Evolutionary conservation across 2,329 filamentous ascomycete species (phyloP).

Genomic region (Chaetothyriales sp.): DNA sequence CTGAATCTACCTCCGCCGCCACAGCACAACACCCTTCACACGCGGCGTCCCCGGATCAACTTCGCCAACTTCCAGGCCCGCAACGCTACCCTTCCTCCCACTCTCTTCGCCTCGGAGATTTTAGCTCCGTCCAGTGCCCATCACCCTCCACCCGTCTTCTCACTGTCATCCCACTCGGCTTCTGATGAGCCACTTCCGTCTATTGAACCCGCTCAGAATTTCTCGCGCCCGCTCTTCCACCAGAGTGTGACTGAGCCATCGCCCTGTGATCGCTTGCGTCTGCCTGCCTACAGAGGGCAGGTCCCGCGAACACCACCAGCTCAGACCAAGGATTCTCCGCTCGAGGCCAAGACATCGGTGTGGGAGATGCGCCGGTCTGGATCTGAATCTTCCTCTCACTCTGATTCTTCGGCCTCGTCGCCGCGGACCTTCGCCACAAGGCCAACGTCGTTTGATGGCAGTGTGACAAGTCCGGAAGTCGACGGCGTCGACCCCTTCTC

Average conservation of each 20-base stretch:
- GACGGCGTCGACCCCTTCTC: constrained; percentile 45
- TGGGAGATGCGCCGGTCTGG: constrained; percentile 38
- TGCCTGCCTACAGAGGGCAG: constrained; percentile 25
- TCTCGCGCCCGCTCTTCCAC: constrained; percentile 5
- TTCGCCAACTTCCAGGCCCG: constrained; percentile 23
- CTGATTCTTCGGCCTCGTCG: constrained; percentile 50
- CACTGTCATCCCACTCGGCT: constrained; percentile 22
- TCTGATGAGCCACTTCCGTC: constrained; percentile 21
- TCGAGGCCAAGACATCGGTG: constrained; percentile 20
- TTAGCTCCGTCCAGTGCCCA: constrained; percentile 27
- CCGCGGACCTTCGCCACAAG: constrained; percentile 43
- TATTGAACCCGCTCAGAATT: constrained; percentile 10
- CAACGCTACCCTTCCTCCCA: constrained; percentile 21
- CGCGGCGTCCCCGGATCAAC: constrained; percentile 28
- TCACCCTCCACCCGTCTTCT: constrained; percentile 6
- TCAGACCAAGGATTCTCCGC: constrained; percentile 29
- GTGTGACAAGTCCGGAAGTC: constrained; percentile 48
- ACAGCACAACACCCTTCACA: constrained; percentile 29
- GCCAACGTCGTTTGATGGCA: constrained; percentile 42
- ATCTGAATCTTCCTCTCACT: constrained; percentile 45
- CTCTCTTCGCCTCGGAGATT: constrained; percentile 23
- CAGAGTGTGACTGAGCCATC: constrained; percentile 16
- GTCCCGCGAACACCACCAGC: constrained; percentile 32
- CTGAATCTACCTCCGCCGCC: constrained; percentile 32
- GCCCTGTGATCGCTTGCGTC: constrained; percentile 25